These are phyloP conservation scores for Cryptosporidium tyzzeri DNA, from an alignment of 169 alveolate genomes.

Conservation along the genomic window DNA sequence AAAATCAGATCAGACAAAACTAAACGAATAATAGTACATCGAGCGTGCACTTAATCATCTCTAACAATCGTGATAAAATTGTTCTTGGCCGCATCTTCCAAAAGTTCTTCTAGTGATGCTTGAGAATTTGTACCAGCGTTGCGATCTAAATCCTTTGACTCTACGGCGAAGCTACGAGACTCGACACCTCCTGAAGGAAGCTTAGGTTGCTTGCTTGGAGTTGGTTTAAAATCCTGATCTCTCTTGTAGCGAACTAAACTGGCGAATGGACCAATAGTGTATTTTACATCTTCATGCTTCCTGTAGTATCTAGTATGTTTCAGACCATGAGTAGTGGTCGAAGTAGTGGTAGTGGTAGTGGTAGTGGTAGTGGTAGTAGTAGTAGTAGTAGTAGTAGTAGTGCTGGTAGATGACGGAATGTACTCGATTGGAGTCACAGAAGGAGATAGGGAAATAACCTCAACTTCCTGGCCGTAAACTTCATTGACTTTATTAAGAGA, in stretches of 20 bases:
- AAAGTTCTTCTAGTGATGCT: neutral
- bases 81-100: neutral
- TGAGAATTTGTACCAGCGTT: neutral
- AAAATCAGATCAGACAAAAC: conserved; percentile 1
- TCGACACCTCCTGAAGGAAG: neutral
- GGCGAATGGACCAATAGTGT: conserved; percentile 29
- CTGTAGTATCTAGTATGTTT: neutral
- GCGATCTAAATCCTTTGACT: neutral
- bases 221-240: neutral
- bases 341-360: conserved; percentile 28
- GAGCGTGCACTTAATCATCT: neutral
- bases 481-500: neutral
- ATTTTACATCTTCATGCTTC: neutral
- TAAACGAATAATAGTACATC: neutral
- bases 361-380: neutral
- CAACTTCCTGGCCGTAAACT: neutral
- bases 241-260: neutral
- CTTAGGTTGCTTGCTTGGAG: neutral
- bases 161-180: neutral
- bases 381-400: conserved; percentile 11
- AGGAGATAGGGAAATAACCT: neutral
- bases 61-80: neutral
- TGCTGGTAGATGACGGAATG: neutral
- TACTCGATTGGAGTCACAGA: conserved; percentile 2
- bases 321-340: neutral